Evolutionary conservation across 208 protist species (phyloP).

Genomic region (Trypanosoma platydactyli): DNA sequence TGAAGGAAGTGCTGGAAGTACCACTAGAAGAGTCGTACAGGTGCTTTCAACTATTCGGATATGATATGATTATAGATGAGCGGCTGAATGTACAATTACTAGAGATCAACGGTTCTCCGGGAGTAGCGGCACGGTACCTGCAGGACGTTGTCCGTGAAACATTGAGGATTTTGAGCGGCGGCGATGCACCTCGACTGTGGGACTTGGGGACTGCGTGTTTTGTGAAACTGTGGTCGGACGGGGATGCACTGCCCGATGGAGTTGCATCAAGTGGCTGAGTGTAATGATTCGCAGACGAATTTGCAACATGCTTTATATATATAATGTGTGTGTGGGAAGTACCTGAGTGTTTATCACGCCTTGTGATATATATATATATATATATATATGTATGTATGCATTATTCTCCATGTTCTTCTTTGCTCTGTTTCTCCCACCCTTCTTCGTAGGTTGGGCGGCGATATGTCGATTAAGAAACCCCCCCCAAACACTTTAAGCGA

Average conservation of each 20-base stretch:
- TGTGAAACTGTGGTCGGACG: constrained; percentile 70
- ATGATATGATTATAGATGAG: constrained; percentile 86
- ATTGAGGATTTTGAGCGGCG: constrained; percentile 37
- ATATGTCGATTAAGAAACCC: neutral
- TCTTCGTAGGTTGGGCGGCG: neutral
- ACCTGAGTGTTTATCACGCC: too few species aligned
- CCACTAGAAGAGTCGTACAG: constrained; percentile 52
- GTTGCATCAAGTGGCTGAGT: neutral
- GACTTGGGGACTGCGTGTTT: constrained; percentile 49
- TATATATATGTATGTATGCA: too few species aligned
- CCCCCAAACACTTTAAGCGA: too few species aligned
- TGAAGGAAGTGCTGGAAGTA: constrained; percentile 53
- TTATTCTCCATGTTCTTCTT: neutral
- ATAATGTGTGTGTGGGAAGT: too few species aligned
- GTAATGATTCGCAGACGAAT: neutral
- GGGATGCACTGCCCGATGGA: constrained; percentile 58
- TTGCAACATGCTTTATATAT: neutral
- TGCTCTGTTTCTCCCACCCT: constrained; percentile 10
- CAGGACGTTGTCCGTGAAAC: constrained; percentile 51
- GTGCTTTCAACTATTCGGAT: constrained; percentile 92
- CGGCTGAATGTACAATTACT: constrained; percentile 69
- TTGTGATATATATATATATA: too few species aligned
- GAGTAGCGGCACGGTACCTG: constrained; percentile 71
- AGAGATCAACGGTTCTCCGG: constrained; percentile 91
- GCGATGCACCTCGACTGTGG: constrained; percentile 40